Base-by-base conservation (phyloP, 176 grass and related monocot genomes). In the Dendrocalamus sinicus region DNA sequence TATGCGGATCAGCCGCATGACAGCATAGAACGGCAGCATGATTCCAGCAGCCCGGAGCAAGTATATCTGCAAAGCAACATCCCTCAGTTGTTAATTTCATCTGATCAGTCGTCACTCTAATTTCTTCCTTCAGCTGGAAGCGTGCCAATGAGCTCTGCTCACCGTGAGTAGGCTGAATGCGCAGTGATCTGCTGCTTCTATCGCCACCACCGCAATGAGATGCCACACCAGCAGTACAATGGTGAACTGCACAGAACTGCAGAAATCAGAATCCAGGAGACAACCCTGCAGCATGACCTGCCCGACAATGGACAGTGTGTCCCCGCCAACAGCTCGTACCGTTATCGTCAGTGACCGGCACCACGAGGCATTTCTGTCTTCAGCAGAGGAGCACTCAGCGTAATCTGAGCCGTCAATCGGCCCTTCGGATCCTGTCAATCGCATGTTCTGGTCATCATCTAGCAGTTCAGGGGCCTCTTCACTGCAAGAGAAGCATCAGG, bases 31-130 rank as follows among this genome's bases (percentile, higher is more conserved):
- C 9, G 93, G 93, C 80, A 95, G 67, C 75, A 95, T 60, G 86
- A 95, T 95, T 63, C 93, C 93, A 69, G 79, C 74, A 26, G 65
- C 93, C 70, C 90, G 91, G 45, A 95, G 86, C 46, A 86, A 83
- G 81, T 88, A 90, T 35, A 84, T 77, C 93, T 95, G 86, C 60
- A 63, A 67, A 20, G 14, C n/a, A 78, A 61, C 1, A 89, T 16
- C 35, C 45, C 12, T 16, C 53, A 4, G 69, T 11, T 85, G 35
- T 82, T 84, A 76, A 32, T 61, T 81, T 48, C 60, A 69, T 68
- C 6, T 12, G 54, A 76, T 39, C 41, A 9, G 46, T 63, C 23
- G 46, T 63, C 23, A 24, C 57, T 37, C 30, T 52, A 19, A 20
- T 55, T 30, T 83, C 54, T 67, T 70, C 35, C 35, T 69, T 44